Percentiles rank a stretch among this genome's conserved stretches.
Evolutionary conservation across 2,329 filamentous ascomycete genomes (phyloP).

Genomic region (Fusarium subglutinans): DNA sequence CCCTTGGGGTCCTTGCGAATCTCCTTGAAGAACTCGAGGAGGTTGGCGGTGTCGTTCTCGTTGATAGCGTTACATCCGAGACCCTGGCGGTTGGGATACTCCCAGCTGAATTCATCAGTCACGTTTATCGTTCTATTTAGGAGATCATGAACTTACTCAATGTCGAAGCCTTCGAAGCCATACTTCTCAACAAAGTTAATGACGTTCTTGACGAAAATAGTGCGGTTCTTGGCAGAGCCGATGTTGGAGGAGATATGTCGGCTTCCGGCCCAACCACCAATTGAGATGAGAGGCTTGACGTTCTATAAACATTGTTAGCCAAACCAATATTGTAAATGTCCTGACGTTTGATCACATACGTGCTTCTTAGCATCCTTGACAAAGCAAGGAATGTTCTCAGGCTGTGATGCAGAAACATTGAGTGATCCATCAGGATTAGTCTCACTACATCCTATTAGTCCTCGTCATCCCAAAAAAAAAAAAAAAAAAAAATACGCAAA

Average conservation of each 20-base stretch:
- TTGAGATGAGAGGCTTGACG: conserved; percentile 31
- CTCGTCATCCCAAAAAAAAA: too few relatives aligned
- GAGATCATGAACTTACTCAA: conserved; percentile 21
- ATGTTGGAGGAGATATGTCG: conserved; percentile 26
- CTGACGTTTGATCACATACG: background rate
- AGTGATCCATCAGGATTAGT: conserved; percentile 22
- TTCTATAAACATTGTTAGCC: background rate
- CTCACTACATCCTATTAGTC: background rate
- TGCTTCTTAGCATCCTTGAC: conserved; percentile 30
- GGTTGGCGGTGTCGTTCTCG: conserved; percentile 28
- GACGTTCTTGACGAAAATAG: conserved; percentile 17
- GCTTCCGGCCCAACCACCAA: conserved; percentile 36
- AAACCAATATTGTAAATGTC: rapidly evolving
- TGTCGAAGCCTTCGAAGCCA: conserved; percentile 27
- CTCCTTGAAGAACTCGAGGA: conserved; percentile 31
- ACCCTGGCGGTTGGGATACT: conserved; percentile 36
- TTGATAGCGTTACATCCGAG: conserved; percentile 38
- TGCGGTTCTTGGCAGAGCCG: conserved; percentile 30
- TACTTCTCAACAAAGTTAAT: conserved; percentile 26
- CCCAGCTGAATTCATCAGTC: conserved; percentile 15
- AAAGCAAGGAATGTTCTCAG: conserved; percentile 20
- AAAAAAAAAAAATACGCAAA: conserved; percentile 14
- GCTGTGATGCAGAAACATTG: conserved; percentile 17
- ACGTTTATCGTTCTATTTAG: too few relatives aligned
- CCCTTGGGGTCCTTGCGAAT: conserved; percentile 26